Base-by-base conservation (phyloP, 2,329 filamentous ascomycete species). In the Aspergillus melleus region DNA sequence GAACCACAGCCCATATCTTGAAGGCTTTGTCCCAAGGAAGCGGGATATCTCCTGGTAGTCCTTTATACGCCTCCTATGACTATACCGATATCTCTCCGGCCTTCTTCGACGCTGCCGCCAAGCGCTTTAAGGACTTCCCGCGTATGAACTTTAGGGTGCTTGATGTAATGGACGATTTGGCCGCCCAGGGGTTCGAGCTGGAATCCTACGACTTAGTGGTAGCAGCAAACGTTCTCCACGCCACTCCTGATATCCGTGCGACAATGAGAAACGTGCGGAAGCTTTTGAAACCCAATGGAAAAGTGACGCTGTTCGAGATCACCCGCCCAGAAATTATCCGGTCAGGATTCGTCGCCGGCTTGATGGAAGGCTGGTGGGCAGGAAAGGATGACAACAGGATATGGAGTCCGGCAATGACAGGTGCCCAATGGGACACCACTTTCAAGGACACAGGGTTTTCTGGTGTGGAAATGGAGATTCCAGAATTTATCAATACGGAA, bases 321-420 rank as follows among this genome's bases (percentile, higher is more conserved):
- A 49, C 26, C 4, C 12, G 29, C 4, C 53, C 53, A 5, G 36
- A 54, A 19, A 26, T 26, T 22, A 19, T 49, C 5, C 53, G 24
- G 6, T 24, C 24, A 22, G 39, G 24, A 12, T 47, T 49, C 10
- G 11, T 30, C 3, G n/a, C 29, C 26, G 53, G 53, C 1, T 30
- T 55, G 26, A 47, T 55, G 22, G 42, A 36, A 47, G 53, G 42
- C 16, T 55, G 53, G 53, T 55, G 53, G 53, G 24, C 29, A 29
- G 29, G 49, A 16, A 29, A 51, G n/a, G 14, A 51, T 16, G 49
- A 29, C 8, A 24, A 29, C 24, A 51, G 22, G 8, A 29, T 29
- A n/a, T 51, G 49, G 24, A 51, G 22, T 10, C 29, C 49, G 16
- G 49, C 24, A 11, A 26, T 47, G 44, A 22, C 44, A 22, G 22